These are phyloP conservation scores for Astrothelium subdiscretum DNA, from an alignment of 495 filamentous ascomycete species.

Conservation along the genomic window DNA sequence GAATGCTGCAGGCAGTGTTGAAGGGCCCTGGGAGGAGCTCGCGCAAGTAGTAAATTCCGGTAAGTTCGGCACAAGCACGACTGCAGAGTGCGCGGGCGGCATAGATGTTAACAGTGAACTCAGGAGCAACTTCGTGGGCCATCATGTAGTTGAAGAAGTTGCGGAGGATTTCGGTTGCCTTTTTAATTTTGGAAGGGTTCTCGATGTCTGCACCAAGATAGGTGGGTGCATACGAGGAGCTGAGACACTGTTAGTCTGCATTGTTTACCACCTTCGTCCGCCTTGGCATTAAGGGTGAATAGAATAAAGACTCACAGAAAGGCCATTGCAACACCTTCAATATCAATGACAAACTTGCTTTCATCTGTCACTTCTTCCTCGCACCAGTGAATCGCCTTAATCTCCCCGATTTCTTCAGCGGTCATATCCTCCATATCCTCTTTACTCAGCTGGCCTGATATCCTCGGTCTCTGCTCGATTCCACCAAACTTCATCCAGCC, in stretches of 20 bases:
- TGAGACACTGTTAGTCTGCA: constrained; percentile 1
- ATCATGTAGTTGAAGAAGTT: constrained; percentile 88
- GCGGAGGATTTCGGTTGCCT: constrained; percentile 49
- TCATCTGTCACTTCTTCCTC: constrained; percentile 26
- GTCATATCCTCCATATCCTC: constrained; percentile 42
- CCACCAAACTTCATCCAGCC: constrained; percentile 81
- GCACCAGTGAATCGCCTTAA: constrained; percentile 50
- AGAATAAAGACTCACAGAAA: constrained; percentile 50
- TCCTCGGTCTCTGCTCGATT: constrained; percentile 54
- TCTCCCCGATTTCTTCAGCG: constrained; percentile 48
- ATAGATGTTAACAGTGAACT: constrained; percentile 55
- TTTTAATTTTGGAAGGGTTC: constrained; percentile 37
- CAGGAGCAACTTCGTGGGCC: constrained; percentile 73
- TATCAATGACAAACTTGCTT: constrained; percentile 64
- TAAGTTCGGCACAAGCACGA: constrained; percentile 53
- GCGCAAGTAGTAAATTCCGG: constrained; percentile 39
- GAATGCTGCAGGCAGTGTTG: constrained; percentile 53
- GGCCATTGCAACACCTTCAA: constrained; percentile 60
- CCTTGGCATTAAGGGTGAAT: too few species aligned
- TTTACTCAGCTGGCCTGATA: constrained; percentile 51
- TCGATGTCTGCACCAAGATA: not conserved
- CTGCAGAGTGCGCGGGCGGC: constrained; percentile 58
- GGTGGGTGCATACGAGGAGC: constrained; percentile 25
- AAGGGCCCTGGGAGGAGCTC: constrained; percentile 57
- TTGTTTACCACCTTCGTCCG: too few species aligned